Base-by-base conservation (phyloP, 768 basidiomycete genomes). In the Rhizopogon rudus region DNA sequence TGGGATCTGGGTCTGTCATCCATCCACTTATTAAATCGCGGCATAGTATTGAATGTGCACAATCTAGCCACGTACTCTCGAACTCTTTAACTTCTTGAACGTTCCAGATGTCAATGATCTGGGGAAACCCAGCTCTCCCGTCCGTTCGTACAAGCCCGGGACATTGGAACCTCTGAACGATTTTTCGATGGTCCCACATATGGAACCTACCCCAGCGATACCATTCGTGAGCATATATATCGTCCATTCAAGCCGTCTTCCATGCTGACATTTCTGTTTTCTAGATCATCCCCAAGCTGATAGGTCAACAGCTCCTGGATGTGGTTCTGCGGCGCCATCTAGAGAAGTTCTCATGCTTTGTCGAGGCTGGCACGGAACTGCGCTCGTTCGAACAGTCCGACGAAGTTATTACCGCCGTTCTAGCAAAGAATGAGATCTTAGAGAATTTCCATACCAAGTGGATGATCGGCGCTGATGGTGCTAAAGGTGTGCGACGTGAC, bases 391-490 rank as follows among this genome's bases (percentile, higher is more conserved):
- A 71, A 53, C 75, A 76, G 53, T 51, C 57, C 29, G 35, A 57
- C 0, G 71, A 73, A 45, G 53, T 58, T 42, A 71, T 77, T 13
- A 57, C 59, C 3, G 71, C 63, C 0, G 61, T 60, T 20, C 28
- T 76, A 12, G 58, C 56, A 6, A 69, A 63, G 40, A 48, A 39
- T 6, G 43, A 41, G 13, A 58, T 43, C 2, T 53, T 62, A 9
- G 67, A 74, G 53, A 60, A 44, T 2, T 37, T 63, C 3, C 53
- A 17, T 6, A 55, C 51, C n/a, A 56, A 61, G 12, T 77, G 64
- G 59, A 52, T 78, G 1, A 60, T 75, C 8, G 75, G 74, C 3
- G 62, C 71, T 0, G 77, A 77, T 59, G 76, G 75, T 5, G 75
- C 71, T 2, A 62, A 59, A 56, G 65, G 71, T 67, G 6, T 40